phyloP scores from a whole-genome alignment of 108 stramenopile genomes.

The Cylindrotheca closterium region DNA sequence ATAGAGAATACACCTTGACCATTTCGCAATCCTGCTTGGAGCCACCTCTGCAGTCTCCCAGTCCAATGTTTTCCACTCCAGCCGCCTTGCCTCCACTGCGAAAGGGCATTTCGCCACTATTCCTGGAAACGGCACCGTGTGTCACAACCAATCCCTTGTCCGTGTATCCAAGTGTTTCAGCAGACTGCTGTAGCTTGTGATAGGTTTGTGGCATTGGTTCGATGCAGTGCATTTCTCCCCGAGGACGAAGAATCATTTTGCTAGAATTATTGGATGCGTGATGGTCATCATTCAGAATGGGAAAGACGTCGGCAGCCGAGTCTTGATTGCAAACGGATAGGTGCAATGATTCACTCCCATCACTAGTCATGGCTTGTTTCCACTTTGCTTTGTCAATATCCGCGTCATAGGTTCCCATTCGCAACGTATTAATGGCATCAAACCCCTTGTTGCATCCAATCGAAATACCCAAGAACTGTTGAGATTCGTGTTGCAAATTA shows the following conservation, averaged over 20 bases:
- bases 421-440: slow-evolving; percentile 59
- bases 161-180: slow-evolving; percentile 11
- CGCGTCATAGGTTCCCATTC: slow-evolving; percentile 46
- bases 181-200: slow-evolving; percentile 7
- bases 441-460: slow-evolving; percentile 77
- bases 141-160: slow-evolving; percentile 29
- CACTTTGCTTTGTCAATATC: slow-evolving; percentile 37
- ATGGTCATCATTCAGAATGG: no score
- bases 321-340: no score
- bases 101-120: slow-evolving; percentile 25
- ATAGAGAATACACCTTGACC: neutral
- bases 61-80: neutral
- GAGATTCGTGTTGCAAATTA: no score
- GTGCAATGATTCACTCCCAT: neutral
- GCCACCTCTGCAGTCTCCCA: no score
- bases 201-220: slow-evolving; percentile 62
- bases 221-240: slow-evolving; percentile 43
- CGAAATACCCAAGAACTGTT: slow-evolving; percentile 4
- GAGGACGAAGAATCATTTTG: neutral
- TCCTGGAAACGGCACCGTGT: slow-evolving; percentile 43
- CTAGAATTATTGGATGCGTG: no score
- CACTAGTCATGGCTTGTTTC: slow-evolving; percentile 19
- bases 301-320: no score
- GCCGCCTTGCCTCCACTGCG: slow-evolving; percentile 3
- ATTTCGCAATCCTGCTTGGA: slow-evolving; percentile 2